Base-by-base conservation (phyloP, 768 basidiomycete species). In the Pleurotus tuber-regium region DNA sequence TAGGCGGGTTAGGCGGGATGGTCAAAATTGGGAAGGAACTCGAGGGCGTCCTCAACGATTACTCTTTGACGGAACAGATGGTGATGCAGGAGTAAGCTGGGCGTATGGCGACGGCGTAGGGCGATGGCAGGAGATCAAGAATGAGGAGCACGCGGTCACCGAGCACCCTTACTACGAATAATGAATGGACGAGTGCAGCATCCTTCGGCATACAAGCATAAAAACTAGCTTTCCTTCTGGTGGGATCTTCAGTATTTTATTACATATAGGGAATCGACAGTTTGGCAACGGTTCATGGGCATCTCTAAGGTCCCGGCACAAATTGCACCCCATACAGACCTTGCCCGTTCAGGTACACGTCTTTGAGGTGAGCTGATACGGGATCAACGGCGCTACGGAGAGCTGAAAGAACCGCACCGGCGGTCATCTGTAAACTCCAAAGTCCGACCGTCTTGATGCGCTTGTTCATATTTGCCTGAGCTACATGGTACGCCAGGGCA, bases 351-450 rank as follows among this genome's bases (percentile, higher is more conserved):
- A 63, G 29, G 61, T 80, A 78, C 12, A 68, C 67, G 44, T 79
- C 78, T 57, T 70, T 73, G 53, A 79, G 56, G 23, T 75, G 71
- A 24, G 66, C 65, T 4, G 77, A 75, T 46, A 78, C 65, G 1
- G 90, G 93, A 66, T 95, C 89, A 44, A 92, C 80, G 18, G 87
- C 77, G 38, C 77, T 86, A 50, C 88, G 75, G 38, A 98, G 70
- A 4, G 92, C 84, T 41, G 84, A 78, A 54, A 98, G 72, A 42
- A 95, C 80, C n/a, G 88, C 87, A 50, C 84, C 86, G 1, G 92
- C 92, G 1, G 95, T 95, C 80, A 89, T 86, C 67, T 97, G 94
- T 19, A 98, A 75, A 62, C 89, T 93, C 97, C 97, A 99, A 6
- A 92, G 71, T 54, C 92, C 87, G 57, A 99, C 93, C 2, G 86